Conservation (phyloP, 495 filamentous ascomycete genomes). For the Neurospora intermedia region DNA sequence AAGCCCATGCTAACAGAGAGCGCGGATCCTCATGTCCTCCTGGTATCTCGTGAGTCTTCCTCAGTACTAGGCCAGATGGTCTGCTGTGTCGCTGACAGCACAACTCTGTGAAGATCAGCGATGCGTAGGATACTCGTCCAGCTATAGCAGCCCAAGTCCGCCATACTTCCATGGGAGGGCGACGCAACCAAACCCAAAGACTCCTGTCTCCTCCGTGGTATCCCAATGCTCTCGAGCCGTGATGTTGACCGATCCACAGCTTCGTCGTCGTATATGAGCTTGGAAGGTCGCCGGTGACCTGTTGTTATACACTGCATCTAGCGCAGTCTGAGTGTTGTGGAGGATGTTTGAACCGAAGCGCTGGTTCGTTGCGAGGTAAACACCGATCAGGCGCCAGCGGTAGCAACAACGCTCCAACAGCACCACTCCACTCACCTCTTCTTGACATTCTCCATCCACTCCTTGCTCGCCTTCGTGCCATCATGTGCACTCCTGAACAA, state of each 20-base stretch:
- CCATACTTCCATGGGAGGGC: no score
- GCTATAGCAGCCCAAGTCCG: no score
- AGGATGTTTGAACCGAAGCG: neutral
- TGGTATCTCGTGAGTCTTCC: no score
- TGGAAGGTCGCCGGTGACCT: neutral
- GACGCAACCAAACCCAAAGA: no score
- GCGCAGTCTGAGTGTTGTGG: neutral
- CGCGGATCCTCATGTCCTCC: no score
- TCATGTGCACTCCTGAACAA: constrained; percentile 88
- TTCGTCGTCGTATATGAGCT: neutral
- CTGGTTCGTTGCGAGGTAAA: neutral
- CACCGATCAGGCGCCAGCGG: neutral
- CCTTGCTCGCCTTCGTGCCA: constrained; percentile 68
- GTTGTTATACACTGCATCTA: neutral
- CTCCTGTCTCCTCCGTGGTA: no score
- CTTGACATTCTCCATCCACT: constrained; percentile 65
- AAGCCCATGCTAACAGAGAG: no score
- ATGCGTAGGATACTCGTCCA: no score
- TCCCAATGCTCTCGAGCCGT: neutral
- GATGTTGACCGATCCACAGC: neutral
- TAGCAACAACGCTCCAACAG: neutral
- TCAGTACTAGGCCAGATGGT: no score
- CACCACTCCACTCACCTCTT: constrained; percentile 12
- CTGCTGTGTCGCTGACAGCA: no score
- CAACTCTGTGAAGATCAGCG: no score